Percentiles rank a stretch among this genome's conserved stretches.
Evolutionary conservation across 768 basidiomycete species (phyloP).

Genomic region (Omphalotus guepiniiformis): DNA sequence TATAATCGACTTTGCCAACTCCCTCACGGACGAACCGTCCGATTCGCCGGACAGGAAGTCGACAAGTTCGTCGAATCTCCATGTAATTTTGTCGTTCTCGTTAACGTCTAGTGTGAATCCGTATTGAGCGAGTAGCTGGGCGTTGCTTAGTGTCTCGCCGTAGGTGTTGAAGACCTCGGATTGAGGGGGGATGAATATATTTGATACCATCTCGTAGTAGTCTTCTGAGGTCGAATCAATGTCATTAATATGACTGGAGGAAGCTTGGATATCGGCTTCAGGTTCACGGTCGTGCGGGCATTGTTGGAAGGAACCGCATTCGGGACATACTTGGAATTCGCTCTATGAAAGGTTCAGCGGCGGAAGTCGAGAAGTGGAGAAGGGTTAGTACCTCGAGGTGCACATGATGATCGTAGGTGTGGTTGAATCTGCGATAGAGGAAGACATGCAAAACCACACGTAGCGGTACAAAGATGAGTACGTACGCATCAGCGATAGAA

Average conservation of each 20-base stretch:
- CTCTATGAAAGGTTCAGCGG: constrained; percentile 37
- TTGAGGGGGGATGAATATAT: constrained; percentile 41
- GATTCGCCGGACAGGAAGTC: no score
- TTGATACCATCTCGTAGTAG: constrained; percentile 67
- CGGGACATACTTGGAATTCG: constrained; percentile 68
- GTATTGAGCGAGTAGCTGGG: constrained; percentile 62
- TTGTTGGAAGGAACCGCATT: constrained; percentile 64
- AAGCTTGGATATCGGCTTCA: constrained; percentile 30
- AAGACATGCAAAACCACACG: background rate
- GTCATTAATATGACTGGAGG: background rate
- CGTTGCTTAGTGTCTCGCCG: constrained; percentile 60
- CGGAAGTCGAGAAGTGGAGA: background rate
- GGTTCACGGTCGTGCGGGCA: constrained; percentile 65
- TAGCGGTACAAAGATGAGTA: background rate
- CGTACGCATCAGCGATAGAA: constrained; percentile 80
- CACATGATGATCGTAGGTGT: constrained; percentile 61
- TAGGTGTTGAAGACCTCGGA: constrained; percentile 78
- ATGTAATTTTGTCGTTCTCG: constrained; percentile 55
- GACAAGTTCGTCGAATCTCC: constrained; percentile 31
- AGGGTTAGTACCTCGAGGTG: constrained; percentile 59
- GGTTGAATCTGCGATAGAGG: constrained; percentile 59
- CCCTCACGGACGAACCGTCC: no score
- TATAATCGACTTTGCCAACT: no score
- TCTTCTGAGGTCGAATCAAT: constrained; percentile 19
- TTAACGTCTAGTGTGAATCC: constrained; percentile 75